Evolutionary conservation across 2,329 filamentous ascomycete genomes (phyloP).

Genomic region (Penicillium sp.): DNA sequence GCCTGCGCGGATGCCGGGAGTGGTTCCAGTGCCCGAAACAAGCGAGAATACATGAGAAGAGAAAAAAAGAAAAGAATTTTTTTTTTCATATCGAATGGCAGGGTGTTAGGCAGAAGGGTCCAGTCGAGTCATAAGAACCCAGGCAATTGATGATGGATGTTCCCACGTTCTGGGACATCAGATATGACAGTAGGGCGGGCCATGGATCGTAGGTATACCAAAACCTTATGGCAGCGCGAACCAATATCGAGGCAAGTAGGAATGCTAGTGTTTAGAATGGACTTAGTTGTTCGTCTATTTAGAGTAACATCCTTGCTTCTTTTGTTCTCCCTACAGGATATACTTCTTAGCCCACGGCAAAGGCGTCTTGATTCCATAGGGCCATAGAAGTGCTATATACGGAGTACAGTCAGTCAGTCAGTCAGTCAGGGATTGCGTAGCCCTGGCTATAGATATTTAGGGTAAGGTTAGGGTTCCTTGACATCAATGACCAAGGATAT

Average conservation of each 20-base stretch:
- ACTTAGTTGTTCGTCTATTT: neutral
- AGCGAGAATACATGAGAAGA: neutral
- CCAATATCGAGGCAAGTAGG: neutral
- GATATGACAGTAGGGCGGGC: slow-evolving; percentile 1
- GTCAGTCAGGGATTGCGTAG: neutral
- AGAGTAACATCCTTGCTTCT: neutral
- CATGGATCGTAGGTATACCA: neutral
- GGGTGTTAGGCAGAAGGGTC: neutral
- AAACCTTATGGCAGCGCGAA: neutral
- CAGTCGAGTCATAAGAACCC: neutral
- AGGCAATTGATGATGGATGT: neutral
- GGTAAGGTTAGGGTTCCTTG: neutral
- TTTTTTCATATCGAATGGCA: neutral
- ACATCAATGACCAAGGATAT: neutral
- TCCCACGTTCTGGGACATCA: neutral
- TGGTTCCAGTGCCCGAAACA: neutral
- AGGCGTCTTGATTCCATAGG: too few relatives aligned
- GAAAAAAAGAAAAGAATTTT: neutral
- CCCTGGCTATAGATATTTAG: neutral
- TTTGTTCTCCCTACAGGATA: neutral
- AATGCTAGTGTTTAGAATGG: neutral
- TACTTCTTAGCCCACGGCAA: neutral
- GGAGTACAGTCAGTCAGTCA: too few relatives aligned
- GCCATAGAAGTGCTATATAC: too few relatives aligned
- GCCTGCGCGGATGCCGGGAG: neutral